Percentiles rank a stretch among this genome's conserved stretches.
These are phyloP conservation scores for Kurtzmaniella quercitrusa DNA, from an alignment of 1,139 yeast species.

Conservation along the genomic window DNA sequence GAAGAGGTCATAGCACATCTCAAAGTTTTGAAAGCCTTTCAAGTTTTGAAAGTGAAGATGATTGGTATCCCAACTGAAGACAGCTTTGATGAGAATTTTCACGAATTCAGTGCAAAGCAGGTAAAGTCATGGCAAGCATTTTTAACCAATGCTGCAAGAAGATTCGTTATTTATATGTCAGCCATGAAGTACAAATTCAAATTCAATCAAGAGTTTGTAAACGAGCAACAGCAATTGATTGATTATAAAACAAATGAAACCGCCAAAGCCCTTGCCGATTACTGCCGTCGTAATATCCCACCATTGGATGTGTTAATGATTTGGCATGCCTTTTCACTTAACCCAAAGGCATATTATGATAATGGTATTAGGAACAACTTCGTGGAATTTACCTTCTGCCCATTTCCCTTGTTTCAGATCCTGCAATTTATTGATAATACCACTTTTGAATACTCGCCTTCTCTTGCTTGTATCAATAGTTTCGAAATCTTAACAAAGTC, in stretches of 20 bases:
- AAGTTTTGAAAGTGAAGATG: slow-evolving; percentile 17
- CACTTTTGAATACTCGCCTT: slow-evolving; percentile 18
- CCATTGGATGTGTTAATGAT: slow-evolving; percentile 39
- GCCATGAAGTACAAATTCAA: slow-evolving; percentile 12
- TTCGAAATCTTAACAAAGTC: slow-evolving; percentile 4
- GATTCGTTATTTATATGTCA: slow-evolving; percentile 26
- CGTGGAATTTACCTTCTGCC: slow-evolving; percentile 18
- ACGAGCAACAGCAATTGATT: slow-evolving; percentile 4
- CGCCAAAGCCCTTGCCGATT: not conserved
- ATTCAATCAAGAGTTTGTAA: not conserved
- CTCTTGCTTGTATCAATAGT: slow-evolving; percentile 1
- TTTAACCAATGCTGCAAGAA: slow-evolving; percentile 24
- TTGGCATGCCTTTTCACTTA: slow-evolving; percentile 29
- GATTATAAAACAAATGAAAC: not conserved
- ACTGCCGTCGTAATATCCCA: slow-evolving; percentile 14
- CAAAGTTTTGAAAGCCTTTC: slow-evolving; percentile 27
- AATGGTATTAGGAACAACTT: slow-evolving; percentile 22
- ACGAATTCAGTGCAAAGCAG: slow-evolving; percentile 11
- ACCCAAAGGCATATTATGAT: slow-evolving; percentile 23
- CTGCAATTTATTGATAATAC: slow-evolving; percentile 18
- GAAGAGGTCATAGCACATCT: slow-evolving; percentile 28
- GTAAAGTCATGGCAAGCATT: slow-evolving; percentile 27
- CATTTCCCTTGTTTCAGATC: slow-evolving; percentile 24
- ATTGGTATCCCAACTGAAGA: slow-evolving; percentile 7
- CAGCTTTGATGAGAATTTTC: slow-evolving; percentile 1